Base-by-base conservation (phyloP, 2,329 filamentous ascomycete genomes). In the Tolypocladium ovalisporum region DNA sequence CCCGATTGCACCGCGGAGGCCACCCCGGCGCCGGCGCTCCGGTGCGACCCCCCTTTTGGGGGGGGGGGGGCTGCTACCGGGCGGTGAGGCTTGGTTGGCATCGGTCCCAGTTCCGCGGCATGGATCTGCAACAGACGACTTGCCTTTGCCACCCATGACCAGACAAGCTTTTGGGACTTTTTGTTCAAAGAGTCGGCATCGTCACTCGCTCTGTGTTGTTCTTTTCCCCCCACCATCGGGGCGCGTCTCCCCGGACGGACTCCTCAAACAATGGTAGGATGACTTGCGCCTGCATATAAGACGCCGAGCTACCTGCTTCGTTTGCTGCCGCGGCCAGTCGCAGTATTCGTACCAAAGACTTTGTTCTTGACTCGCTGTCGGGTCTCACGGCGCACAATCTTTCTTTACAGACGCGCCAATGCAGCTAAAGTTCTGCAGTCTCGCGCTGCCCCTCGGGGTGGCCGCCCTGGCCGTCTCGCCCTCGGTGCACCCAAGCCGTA, bases 401-500 rank as follows among this genome's bases (percentile, higher is more conserved):
- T 22, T 22, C 15, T 6, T 13, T 19, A 4, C 12, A 52, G 29
- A 35, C 47, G 29, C 29, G 47, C 13, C 47, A 1, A 52, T 52
- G 47, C 47, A 19, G 17, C 27, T 49, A 27, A 32, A 3, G 17
- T 29, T 52, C 17, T 35, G 1, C 29, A 15, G 47, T 17, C 52
- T 54, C 52, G 52, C 52, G 52, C 52, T 54, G 57, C 54, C 58
- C 24, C 34, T 60, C 29, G 56, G 34, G 22, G 54, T 39, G 19
- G 54, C 58, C 24, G 54, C 55, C 8, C 13, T 55, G 24, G 59
- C 60, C 6, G 57, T 59, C 13, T 67, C 65, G 17, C 66, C 66
- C 9, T 49, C 61, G 1, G 63, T 69, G 12, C 65, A 67, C 44
- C 66, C 66, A 9, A 60, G 63, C 7, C 67, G 65, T 66, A 19